Evolutionary conservation across 1,284 basidiomycete species (phyloP), one percentile per base, ranked within the genome.

Genomic region (Cryptococcus sp.): DNA sequence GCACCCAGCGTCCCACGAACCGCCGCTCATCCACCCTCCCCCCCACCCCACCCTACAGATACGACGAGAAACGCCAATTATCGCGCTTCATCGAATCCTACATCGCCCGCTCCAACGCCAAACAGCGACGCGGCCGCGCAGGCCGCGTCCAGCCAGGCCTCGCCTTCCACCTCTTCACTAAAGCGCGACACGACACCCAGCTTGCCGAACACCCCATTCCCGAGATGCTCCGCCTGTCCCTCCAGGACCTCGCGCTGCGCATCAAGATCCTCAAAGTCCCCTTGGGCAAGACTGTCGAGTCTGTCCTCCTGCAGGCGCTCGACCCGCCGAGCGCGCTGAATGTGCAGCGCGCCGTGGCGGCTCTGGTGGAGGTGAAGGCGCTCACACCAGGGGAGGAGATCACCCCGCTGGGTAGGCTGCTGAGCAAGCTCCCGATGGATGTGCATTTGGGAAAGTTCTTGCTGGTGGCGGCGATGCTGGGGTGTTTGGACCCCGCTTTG

Each of bases 221-320:
- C 0, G 95, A 99, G 76, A 98, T 98, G 85, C 86, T 91, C 77
- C 85, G 96, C 23, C 80, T 98, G 4, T 96, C 94, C 62, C 80
- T 98, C 28, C 94, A 95, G 56, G 93, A 98, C 72, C 83, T 99
- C 18, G 91, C 93, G 0, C 80, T 99, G 48, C 87, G 93, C 50
- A 97, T 95, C 78, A 99, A 99, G 79, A 95, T 97, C 59, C 89
- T 98, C 84, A 92, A 90, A 68, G 81, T 96, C 45, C 88, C 89
- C 64, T 79, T 98, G 44, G 95, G 94, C 13, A 79, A 81, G 8
- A 87, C 88, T 0, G 92, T 98, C 56, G 93, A 96, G 72, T 90
- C 96, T 59, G 91, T 93, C 1, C 81, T 99, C 1, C 84, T 86
- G 37, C 83, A 83, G 59, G 94, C 95, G 1, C 79, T 98, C 49